Evolutionary conservation across 2,329 filamentous ascomycete genomes (phyloP), one percentile per base, ranked within the genome.

Genomic region (Phoma sp.): DNA sequence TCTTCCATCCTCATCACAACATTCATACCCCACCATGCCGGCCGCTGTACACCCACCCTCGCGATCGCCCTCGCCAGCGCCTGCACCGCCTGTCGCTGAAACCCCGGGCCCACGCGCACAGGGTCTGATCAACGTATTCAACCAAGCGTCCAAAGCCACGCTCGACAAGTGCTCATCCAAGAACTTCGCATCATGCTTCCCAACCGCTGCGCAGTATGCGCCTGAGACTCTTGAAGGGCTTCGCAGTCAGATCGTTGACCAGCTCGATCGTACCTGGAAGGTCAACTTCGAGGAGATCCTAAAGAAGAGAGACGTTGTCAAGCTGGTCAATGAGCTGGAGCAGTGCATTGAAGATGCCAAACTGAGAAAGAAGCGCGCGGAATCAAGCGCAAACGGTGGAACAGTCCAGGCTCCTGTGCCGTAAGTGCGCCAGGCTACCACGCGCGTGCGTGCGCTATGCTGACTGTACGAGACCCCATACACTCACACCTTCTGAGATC

Each of bases 121-220:
- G 41, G 82, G 82, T 42, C 77, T 88, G 7, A 80, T 84, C 64
- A 83, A 84, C 60, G 79, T 87, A 59, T 88, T 86, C 75, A 75
- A 78, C 48, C 79, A 84, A 55, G 85, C 86, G 13, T 78, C 87
- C 22, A 77, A 79, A 9, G 82, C 84, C 57, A 84, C 85, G 1
- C 70, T 87, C n/a, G 81, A 82, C 58, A 83, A 84, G 46, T 86
- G 84, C 70, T 84, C 80, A 8, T 83, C 86, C 67, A 75, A 77
- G 43, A 87, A 86, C 62, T 88, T 88, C 68, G 79, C 83, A 0
- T 76, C 83, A 23, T 88, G 86, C 64, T 88, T 88, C 60, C 85
- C 86, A 0, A 88, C 86, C 0, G 81, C 84, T 1, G 82, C 85
- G 14, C 75, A 78, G 62, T 77, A 86, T 62, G 83, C 83, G 9